These are phyloP conservation scores for Chara braunii DNA, from an alignment of 139 green algal genomes.

Conservation along the genomic window DNA sequence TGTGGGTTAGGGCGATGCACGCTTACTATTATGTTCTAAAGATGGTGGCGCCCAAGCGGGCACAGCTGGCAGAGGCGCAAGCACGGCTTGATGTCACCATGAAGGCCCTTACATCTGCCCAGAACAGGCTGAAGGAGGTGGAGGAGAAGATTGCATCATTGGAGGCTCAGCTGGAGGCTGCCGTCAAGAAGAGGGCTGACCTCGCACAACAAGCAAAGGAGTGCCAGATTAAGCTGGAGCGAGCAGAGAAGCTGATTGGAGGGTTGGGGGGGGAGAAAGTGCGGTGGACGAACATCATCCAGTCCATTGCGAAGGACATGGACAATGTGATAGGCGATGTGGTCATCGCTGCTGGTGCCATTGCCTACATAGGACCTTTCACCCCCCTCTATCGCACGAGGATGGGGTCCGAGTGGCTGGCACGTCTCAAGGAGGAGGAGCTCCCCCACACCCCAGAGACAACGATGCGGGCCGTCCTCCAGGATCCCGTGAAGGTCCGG, in stretches of 20 bases:
- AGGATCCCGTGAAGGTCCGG: slow-evolving; percentile 62
- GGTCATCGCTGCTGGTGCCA: slow-evolving; percentile 49
- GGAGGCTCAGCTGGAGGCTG: slow-evolving; percentile 55
- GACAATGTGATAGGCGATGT: slow-evolving; percentile 69
- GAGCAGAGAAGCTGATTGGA: slow-evolving; percentile 73
- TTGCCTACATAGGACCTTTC: slow-evolving; percentile 63
- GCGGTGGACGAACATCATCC: slow-evolving; percentile 61
- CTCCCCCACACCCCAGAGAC: slow-evolving; percentile 53
- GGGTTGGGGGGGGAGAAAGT: slow-evolving; percentile 65
- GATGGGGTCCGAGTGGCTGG: slow-evolving; percentile 48
- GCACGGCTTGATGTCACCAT: slow-evolving; percentile 42
- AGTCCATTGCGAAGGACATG: slow-evolving; percentile 53
- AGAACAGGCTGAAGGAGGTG: slow-evolving; percentile 56
- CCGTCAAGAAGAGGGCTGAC: slow-evolving; percentile 61
- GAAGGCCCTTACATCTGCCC: slow-evolving; percentile 47
- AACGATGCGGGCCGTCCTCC: slow-evolving; percentile 53
- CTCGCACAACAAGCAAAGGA: slow-evolving; percentile 50
- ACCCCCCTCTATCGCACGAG: slow-evolving; percentile 55
- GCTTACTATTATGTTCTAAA: slow-evolving; percentile 73
- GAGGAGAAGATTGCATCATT: slow-evolving; percentile 64
- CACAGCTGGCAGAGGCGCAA: slow-evolving; percentile 48
- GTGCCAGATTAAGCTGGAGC: slow-evolving; percentile 57
- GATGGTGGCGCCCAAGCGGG: slow-evolving; percentile 64
- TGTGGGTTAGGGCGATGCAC: slow-evolving; percentile 75
- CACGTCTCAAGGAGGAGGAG: slow-evolving; percentile 38